phyloP scores from a whole-genome alignment of 2,329 filamentous ascomycete genomes.

The Chrysoporthe puriensis region DNA sequence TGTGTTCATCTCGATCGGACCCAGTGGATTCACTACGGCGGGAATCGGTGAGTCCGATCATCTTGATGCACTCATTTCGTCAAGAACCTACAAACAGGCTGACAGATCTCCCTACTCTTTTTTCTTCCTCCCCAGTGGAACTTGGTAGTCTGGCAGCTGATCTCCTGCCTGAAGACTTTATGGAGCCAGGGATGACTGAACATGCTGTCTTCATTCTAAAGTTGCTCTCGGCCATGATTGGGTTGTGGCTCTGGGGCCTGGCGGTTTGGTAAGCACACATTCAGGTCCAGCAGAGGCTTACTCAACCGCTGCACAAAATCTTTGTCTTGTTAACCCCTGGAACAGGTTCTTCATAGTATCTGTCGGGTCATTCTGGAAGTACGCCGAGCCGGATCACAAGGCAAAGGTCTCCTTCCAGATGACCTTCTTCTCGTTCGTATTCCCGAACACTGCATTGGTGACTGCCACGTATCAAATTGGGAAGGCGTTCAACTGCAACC shows the following conservation, averaged over 20 bases:
- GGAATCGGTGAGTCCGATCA: constrained; percentile 43
- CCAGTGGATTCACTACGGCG: constrained; percentile 62
- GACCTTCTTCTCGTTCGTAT: constrained; percentile 85
- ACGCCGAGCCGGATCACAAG: constrained; percentile 57
- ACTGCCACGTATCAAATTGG: constrained; percentile 76
- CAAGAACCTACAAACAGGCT: neutral
- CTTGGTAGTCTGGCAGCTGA: constrained; percentile 48
- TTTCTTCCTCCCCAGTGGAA: constrained; percentile 38
- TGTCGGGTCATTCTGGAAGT: constrained; percentile 74
- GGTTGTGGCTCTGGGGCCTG: constrained; percentile 82
- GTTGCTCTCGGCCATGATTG: constrained; percentile 61
- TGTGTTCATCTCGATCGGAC: constrained; percentile 85
- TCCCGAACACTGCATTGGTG: constrained; percentile 76
- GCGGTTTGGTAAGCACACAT: constrained; percentile 61
- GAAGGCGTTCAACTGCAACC: constrained; percentile 59
- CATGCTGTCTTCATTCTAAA: constrained; percentile 50
- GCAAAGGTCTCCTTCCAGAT: constrained; percentile 72
- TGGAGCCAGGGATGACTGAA: constrained; percentile 39
- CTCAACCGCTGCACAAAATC: neutral
- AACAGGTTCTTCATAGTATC: constrained; percentile 73
- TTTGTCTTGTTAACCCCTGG: neutral
- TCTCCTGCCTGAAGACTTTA: constrained; percentile 49
- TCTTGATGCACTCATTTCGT: neutral
- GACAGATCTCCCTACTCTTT: neutral
- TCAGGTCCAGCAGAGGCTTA: neutral